A percentile compares a stretch with the other conserved stretches of the same genome.
Conservation (phyloP, 805 yeast genomes). For the Millerozyma acaciae region DNA sequence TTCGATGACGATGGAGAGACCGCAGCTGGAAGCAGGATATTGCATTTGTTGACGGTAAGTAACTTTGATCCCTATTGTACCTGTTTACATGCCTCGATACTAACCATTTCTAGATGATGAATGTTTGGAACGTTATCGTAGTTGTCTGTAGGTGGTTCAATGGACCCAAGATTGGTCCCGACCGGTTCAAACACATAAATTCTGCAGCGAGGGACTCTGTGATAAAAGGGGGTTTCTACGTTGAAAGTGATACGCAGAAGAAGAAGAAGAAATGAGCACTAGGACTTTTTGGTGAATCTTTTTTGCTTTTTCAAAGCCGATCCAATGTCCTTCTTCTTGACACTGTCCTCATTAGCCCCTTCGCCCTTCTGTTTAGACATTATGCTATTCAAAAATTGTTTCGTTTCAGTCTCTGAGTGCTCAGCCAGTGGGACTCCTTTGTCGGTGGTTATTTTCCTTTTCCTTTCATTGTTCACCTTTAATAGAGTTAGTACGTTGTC, state of each 20-base stretch:
- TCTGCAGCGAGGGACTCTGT: conserved; percentile 84
- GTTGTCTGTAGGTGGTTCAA: conserved; percentile 92
- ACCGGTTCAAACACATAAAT: conserved; percentile 89
- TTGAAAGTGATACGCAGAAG: conserved; percentile 16
- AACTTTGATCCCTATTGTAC: conserved; percentile 18
- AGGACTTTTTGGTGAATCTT: conserved; percentile 8
- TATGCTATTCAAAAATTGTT: no score
- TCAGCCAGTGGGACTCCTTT: neutral
- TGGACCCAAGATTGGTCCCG: conserved; percentile 89
- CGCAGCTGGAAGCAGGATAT: conserved; percentile 87
- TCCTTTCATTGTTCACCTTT: conserved; percentile 9
- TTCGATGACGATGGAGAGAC: conserved; percentile 97
- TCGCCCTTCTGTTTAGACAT: no score
- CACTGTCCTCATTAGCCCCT: no score
- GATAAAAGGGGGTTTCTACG: conserved; percentile 52
- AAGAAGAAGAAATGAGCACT: conserved; percentile 31
- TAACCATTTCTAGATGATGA: conserved; percentile 47
- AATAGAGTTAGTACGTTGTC: conserved; percentile 2
- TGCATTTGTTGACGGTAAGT: conserved; percentile 67
- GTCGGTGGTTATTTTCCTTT: conserved; percentile 5
- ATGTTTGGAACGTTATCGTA: conserved; percentile 79
- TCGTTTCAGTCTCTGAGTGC: no score
- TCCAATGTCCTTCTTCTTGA: conserved; percentile 6
- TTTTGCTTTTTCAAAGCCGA: conserved; percentile 13
- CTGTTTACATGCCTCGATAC: conserved; percentile 7